Base-by-base conservation (phyloP, 257 asterid species). In the Petunia secreta region DNA sequence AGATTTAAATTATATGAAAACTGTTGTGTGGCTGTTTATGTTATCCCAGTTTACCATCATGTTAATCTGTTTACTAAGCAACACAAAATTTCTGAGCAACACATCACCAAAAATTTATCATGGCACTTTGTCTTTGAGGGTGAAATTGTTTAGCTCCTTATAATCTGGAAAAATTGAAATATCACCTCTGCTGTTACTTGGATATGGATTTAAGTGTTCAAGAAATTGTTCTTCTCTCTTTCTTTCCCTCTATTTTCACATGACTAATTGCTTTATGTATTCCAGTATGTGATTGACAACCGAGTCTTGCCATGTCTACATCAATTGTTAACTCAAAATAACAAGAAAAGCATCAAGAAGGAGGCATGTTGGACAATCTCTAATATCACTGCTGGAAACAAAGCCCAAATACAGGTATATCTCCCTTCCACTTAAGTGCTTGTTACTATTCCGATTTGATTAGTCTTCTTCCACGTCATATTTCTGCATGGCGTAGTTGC, bases 271-370 rank as follows among this genome's bases (percentile, higher is more conserved):
- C 43, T 71, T 16, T 46, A 40, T 64, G 75, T 76, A 37, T 80
- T 63, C 85, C 90, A 91, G 96, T 89, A 77, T 91, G 89, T 88
- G 83, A 91, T 91, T 82, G 96, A 91, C 81, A 85, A 89, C 82
- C 84, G 80, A 76, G 93, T 88, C 67, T 93, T 91, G 75, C 91
- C 88, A 53, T 86, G 88, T 76, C 93, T 91, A 54, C 82, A 79
- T 37, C 89, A 83, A 79, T 86, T 88, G 77, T 86, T 88, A 41
- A 86, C 87, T n/a, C 88, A 86, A 77, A 88, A 84, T 79, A 83
- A 88, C 82, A 88, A 88, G 85, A 88, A 88, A 83, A 88, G 87
- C 86, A 88, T 88, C 55, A 85, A 83, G 81, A 88, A 86, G 14
- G 91, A 88, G 75, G 91, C 91, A 73, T 88, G 91, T 82, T 88